Evolutionary conservation across 306 rosid genomes (phyloP).

Genomic region (Prunus davidiana): DNA sequence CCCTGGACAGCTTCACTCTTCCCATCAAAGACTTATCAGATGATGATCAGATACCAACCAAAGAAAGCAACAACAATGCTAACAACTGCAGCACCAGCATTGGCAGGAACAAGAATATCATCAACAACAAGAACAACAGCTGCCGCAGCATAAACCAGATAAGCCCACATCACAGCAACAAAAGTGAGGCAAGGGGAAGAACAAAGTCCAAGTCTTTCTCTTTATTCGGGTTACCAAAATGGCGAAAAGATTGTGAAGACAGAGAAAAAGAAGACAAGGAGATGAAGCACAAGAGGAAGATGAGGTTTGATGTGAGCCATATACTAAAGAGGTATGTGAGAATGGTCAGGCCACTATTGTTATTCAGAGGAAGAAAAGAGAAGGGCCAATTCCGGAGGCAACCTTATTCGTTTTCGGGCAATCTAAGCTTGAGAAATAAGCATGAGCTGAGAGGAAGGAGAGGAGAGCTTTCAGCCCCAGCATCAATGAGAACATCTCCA

Average conservation of each 20-base stretch:
- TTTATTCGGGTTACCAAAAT: slow-evolving; percentile 45
- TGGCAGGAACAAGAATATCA: neutral
- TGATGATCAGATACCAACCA: slow-evolving; percentile 27
- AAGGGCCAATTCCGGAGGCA: slow-evolving; percentile 37
- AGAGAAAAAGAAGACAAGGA: slow-evolving; percentile 33
- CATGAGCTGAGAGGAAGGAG: slow-evolving; percentile 55
- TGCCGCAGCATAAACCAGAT: slow-evolving; percentile 2
- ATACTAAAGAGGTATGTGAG: slow-evolving; percentile 59
- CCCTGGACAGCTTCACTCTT: slow-evolving; percentile 62
- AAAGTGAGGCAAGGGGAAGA: slow-evolving; percentile 30
- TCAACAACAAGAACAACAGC: neutral
- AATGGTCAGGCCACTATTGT: slow-evolving; percentile 50
- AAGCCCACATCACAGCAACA: slow-evolving; percentile 12
- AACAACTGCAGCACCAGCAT: slow-evolving; percentile 24
- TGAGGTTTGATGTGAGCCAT: slow-evolving; percentile 48
- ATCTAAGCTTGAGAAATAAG: slow-evolving; percentile 41
- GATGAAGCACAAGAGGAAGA: slow-evolving; percentile 35
- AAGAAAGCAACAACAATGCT: slow-evolving; percentile 12
- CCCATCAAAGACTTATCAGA: slow-evolving; percentile 41
- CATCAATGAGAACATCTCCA: slow-evolving; percentile 88
- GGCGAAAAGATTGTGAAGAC: slow-evolving; percentile 46
- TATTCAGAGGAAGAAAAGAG: slow-evolving; percentile 52
- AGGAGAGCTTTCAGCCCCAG: slow-evolving; percentile 92
- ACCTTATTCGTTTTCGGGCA: slow-evolving; percentile 74
- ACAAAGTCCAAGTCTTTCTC: slow-evolving; percentile 65